Percentiles rank a stretch among this genome's conserved stretches.
phyloP scores from a whole-genome alignment of 2,329 filamentous ascomycete genomes.

The Monosporascus sp. region DNA sequence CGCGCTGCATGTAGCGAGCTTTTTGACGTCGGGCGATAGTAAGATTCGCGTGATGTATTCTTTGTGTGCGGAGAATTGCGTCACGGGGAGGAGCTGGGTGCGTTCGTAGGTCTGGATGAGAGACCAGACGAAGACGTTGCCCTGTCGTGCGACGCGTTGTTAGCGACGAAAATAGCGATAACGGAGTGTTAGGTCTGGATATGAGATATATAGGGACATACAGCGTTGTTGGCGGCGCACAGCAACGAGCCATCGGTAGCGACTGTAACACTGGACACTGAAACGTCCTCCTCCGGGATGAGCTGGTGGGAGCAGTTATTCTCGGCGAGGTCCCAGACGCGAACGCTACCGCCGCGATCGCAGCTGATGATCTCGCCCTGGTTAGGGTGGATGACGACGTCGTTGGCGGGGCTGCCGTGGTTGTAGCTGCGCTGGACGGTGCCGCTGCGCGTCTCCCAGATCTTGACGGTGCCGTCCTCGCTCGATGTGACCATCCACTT shows the following conservation, averaged over 20 bases:
- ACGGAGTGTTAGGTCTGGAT: neutral
- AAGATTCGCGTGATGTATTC: conserved; percentile 91
- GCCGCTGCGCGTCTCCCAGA: conserved; percentile 88
- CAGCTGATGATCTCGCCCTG: conserved; percentile 98
- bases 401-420: conserved; percentile 85
- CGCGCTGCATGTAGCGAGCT: conserved; percentile 87
- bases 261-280: conserved; percentile 90
- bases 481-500: conserved; percentile 99
- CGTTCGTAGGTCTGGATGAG: conserved; percentile 79
- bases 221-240: conserved; percentile 87
- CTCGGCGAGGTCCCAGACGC: conserved; percentile 94
- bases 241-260: conserved; percentile 90
- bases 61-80: conserved; percentile 84
- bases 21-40: conserved; percentile 87
- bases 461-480: conserved; percentile 94
- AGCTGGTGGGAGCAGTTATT: conserved; percentile 96
- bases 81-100: conserved; percentile 80
- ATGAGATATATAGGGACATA: conserved; percentile 35
- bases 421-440: conserved; percentile 88
- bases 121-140: conserved; percentile 96
- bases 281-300: conserved; percentile 92
- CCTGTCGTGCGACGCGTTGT: conserved; percentile 44
- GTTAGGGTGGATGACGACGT: conserved; percentile 99
- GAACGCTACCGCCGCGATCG: conserved; percentile 85
- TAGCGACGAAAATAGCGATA: no score